Evolutionary conservation across 805 yeast genomes (phyloP).

Genomic region (Yarrowia sp.): DNA sequence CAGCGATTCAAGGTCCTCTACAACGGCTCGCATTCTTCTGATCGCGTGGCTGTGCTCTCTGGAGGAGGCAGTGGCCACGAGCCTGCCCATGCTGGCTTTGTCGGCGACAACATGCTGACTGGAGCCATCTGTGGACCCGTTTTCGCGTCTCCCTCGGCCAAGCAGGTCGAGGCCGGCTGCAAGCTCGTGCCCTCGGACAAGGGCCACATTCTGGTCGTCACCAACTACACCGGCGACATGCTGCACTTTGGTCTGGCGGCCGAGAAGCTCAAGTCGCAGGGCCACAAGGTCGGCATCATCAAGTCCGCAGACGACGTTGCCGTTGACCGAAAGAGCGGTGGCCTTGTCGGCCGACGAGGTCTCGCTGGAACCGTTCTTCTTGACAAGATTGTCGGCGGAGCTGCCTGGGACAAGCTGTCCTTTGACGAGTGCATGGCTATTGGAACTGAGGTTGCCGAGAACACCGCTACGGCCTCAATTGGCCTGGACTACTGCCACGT

Average conservation of each 20-base stretch:
- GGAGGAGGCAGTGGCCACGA: slow-evolving; percentile 56
- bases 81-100: slow-evolving; percentile 89
- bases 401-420: slow-evolving; percentile 46
- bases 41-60: slow-evolving; percentile 47
- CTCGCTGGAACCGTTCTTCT: slow-evolving; percentile 86
- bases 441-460: slow-evolving; percentile 60
- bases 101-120: slow-evolving; percentile 79
- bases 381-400: slow-evolving; percentile 83
- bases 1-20: slow-evolving; percentile 44
- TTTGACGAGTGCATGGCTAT: slow-evolving; percentile 55
- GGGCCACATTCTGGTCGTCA: slow-evolving; percentile 77
- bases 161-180: slow-evolving; percentile 73
- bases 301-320: slow-evolving; percentile 91
- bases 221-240: slow-evolving; percentile 93
- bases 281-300: slow-evolving; percentile 67
- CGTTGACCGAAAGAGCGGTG: slow-evolving; percentile 83
- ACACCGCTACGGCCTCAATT: slow-evolving; percentile 82
- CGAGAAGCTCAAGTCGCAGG: slow-evolving; percentile 80
- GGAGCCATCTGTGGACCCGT: slow-evolving; percentile 88
- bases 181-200: slow-evolving; percentile 53
- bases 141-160: slow-evolving; percentile 93
- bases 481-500: slow-evolving; percentile 86
- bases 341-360: slow-evolving; percentile 60
- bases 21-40: slow-evolving; percentile 34
- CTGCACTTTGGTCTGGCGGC: slow-evolving; percentile 89